Base-by-base conservation (phyloP, 768 basidiomycete genomes). In the Wakefieldia striispora region DNA sequence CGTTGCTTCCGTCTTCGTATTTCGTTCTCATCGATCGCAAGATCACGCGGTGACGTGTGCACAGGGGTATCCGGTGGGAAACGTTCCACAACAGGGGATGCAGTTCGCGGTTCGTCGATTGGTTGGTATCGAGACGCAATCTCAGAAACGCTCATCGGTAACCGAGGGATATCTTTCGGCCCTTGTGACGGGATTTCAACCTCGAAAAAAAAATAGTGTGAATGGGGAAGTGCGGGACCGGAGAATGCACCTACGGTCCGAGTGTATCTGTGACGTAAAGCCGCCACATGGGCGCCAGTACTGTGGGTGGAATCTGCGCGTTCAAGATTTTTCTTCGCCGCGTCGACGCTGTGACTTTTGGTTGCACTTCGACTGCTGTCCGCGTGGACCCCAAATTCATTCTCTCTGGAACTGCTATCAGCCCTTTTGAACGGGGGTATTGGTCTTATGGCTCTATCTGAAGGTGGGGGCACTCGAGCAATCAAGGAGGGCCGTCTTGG, bases 251-350 rank as follows among this genome's bases (percentile, higher is more conserved):
- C 38, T 57, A 88, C 87, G 47, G 66, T 72, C 36, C 69, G 75
- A 19, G 79, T 74, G 55, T 86, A 89, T 43, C 78, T 79, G 60
- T 77, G 78, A 38, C 83, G 76, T 75, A 91, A 81, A 2, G 80
- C 79, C 37, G 87, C 83, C 39, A 91, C 87, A 21, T 84, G 68
- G 56, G 79, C 82, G 12, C 77, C 78, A 41, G 60, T 76, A 53
- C 79, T 83, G 35, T 66, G 74, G 6, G 73, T 75, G 3, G 81
- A 79, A 39, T 83, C 81, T 19, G 65, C 73, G 51, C 79, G 74
- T 43, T 84, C 80, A 4, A 81, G 56, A 14, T 60, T 31, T 45
- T 66, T 62, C 35, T 67, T 72, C 5, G 59, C 57, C 23, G 49
- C 55, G 49, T 73, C 71, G 24, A 69, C 54, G 20, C 62, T 65